phyloP scores from a whole-genome alignment of 2,329 filamentous ascomycete genomes.

The Monosporascus sp. region DNA sequence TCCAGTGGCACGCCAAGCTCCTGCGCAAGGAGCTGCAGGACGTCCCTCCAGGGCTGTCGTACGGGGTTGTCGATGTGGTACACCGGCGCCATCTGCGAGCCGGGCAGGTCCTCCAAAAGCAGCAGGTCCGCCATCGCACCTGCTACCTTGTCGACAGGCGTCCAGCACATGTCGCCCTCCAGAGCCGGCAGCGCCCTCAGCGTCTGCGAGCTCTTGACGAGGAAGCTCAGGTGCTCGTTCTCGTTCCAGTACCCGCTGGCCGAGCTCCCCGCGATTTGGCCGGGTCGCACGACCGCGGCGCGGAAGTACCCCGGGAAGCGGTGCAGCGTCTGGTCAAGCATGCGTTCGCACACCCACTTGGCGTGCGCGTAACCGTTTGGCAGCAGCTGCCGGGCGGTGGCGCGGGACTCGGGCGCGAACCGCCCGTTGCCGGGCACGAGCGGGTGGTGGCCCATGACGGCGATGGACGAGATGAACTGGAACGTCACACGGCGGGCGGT shows the following conservation, averaged over 20 bases:
- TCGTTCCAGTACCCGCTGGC: conserved; percentile 49
- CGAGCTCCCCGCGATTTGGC: conserved; percentile 47
- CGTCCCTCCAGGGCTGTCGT: conserved; percentile 22
- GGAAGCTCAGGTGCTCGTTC: conserved; percentile 42
- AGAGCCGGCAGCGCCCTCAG: conserved; percentile 36
- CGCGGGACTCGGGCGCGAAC: conserved; percentile 36
- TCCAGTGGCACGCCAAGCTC: conserved; percentile 15
- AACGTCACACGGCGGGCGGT: conserved; percentile 25
- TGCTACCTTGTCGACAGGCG: conserved; percentile 35
- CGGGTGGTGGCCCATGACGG: conserved; percentile 28
- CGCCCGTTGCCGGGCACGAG: conserved; percentile 12
- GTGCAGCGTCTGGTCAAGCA: conserved; percentile 43
- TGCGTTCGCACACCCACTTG: conserved; percentile 44
- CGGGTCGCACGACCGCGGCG: conserved; percentile 37
- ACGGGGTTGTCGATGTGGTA: conserved; percentile 27
- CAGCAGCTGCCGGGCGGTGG: conserved; percentile 33
- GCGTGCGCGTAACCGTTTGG: conserved; percentile 47
- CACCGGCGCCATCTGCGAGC: conserved; percentile 10
- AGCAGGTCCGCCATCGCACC: conserved; percentile 20
- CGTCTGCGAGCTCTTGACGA: conserved; percentile 45
- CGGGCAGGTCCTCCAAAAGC: conserved; percentile 3
- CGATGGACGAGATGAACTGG: conserved; percentile 38
- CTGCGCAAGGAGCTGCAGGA: conserved; percentile 13
- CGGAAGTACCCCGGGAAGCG: conserved; percentile 36
- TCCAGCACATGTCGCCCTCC: conserved; percentile 36